Evolutionary conservation across 2,329 filamentous ascomycete genomes (phyloP), one percentile per base, ranked within the genome.

Genomic region (Talaromyces sp.): DNA sequence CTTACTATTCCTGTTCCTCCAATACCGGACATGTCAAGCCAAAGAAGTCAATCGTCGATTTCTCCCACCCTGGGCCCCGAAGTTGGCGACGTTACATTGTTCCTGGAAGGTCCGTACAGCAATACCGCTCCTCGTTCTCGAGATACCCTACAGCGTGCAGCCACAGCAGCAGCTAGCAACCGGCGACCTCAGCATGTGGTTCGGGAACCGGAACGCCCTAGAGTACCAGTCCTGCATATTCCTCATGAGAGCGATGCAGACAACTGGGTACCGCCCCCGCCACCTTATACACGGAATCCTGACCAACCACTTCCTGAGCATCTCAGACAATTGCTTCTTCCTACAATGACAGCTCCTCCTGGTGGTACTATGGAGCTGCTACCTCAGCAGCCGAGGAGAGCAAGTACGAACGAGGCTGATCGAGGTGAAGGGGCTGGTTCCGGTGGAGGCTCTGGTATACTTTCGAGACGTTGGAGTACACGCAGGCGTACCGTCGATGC

Each of bases 181-280:
- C 85, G 87, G 27, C 84, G 90, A 57, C 84, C 87, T 69, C 80
- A 84, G 58, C 79, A 86, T 35, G 71, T 72, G 65, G 69, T 68
- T 10, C 59, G 57, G n/a, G 59, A 64, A 47, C 52, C 41, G 19
- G 71, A 68, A 16, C 61, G 68, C 11, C 35, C 72, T 66, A 56
- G 31, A 35, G 39, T 60, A n/a, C 88, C 89, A 7, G 83, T 88
- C 49, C 82, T 86, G 49, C 89, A 93, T 71, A 84, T 92, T 70
- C 91, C 91, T 3, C 91, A 95, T 75, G 91, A 95, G 76, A 94
- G 91, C 68, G 91, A 95, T 74, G 91, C 91, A 3, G 92, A 95
- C 71, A 92, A 93, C 70, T 96, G 92, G 92, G 90, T 93, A 4
- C 90, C 91, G 5, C 92, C 92, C 5, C 92, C 92, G 9, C 92